Evolutionary conservation across 2,329 filamentous ascomycete species (phyloP), one percentile per base, ranked within the genome.

Genomic region (Aspergillus thermomutatus): DNA sequence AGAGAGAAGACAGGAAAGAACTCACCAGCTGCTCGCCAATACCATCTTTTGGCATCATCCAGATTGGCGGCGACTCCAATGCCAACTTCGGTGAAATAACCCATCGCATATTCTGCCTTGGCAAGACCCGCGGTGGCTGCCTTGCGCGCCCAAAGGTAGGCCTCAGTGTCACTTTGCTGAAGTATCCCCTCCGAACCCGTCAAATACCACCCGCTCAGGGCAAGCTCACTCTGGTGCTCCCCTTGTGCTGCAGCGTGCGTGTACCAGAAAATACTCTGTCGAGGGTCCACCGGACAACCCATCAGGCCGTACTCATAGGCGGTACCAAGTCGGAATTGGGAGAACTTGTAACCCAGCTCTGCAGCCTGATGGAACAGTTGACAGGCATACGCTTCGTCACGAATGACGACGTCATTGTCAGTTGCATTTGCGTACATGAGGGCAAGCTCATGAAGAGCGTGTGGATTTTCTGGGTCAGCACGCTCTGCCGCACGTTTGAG

Each of bases 61-160:
- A 97, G 68, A 72, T 93, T 95, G 8, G 89, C 86, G 17, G 88
- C 82, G 62, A 91, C 87, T 28, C 94, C 94, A 65, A 99, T 97
- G 11, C 94, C 94, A 50, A 94, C 88, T 75, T 99, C 94, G 0
- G 91, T 95, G 70, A 96, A 97, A 76, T 97, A 97, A 0, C 94
- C 94, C 89, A 99, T 96, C 0, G 93, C 94, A 76, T 97, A 97
- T 77, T 97, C 90, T 0, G 94, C 94, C 79, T 97, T 99, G 7
- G 91, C 87, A 40, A 97, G 77, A 2, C 93, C 92, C 3, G 91
- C 89, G 61, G 87, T 85, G 0, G 94, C 94, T 1, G 94, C 93
- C 75, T 97, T 97, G 23, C 93, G 83, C 10, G 94, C 93, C 94
- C 94, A 99, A 2, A 99, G 83, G 72, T 97, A 99, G 0, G 94